A percentile compares a stretch with the other conserved stretches of the same genome.
phyloP scores from a whole-genome alignment of 805 yeast genomes.

The Schizosaccharomyces japonicus region DNA sequence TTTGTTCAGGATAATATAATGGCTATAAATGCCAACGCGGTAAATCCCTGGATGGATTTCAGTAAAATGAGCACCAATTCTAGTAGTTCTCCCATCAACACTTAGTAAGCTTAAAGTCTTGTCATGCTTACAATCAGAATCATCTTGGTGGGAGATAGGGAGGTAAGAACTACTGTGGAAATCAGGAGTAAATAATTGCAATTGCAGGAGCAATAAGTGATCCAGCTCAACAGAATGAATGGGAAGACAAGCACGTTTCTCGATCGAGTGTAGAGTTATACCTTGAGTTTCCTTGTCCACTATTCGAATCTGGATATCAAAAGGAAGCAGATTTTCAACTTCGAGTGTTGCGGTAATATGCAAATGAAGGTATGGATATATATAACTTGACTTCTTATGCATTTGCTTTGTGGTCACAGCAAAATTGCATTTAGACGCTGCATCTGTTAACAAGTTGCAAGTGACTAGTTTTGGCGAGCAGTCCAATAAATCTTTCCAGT shows the following conservation, averaged over 20 bases:
- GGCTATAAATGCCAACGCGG: conserved; percentile 50
- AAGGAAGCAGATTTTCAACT: conserved; percentile 65
- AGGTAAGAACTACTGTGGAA: conserved; percentile 49
- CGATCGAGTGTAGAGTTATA: conserved; percentile 40
- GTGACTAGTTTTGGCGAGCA: conserved; percentile 8
- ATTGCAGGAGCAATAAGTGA: conserved; percentile 46
- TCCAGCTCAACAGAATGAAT: conserved; percentile 61
- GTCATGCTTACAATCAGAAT: conserved; percentile 35
- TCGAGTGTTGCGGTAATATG: conserved; percentile 66
- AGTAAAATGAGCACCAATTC: conserved; percentile 36
- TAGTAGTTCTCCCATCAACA: conserved; percentile 43
- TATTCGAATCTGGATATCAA: conserved; percentile 47
- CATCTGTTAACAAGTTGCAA: conserved; percentile 13
- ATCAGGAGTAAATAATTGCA: conserved; percentile 29
- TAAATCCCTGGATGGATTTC: conserved; percentile 28
- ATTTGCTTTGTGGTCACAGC: conserved; percentile 36
- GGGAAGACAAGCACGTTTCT: conserved; percentile 41
- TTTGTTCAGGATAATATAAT: conserved; percentile 60
- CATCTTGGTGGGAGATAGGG: conserved; percentile 30
- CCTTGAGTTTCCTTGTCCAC: conserved; percentile 48
- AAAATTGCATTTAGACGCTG: conserved; percentile 44
- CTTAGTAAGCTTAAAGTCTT: conserved; percentile 26
- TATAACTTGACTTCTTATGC: conserved; percentile 40
- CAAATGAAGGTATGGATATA: conserved; percentile 67
- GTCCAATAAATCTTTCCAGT: conserved; percentile 37